These are phyloP conservation scores for Nakazawaea ernobii DNA, from an alignment of 805 yeast species.

Conservation along the genomic window DNA sequence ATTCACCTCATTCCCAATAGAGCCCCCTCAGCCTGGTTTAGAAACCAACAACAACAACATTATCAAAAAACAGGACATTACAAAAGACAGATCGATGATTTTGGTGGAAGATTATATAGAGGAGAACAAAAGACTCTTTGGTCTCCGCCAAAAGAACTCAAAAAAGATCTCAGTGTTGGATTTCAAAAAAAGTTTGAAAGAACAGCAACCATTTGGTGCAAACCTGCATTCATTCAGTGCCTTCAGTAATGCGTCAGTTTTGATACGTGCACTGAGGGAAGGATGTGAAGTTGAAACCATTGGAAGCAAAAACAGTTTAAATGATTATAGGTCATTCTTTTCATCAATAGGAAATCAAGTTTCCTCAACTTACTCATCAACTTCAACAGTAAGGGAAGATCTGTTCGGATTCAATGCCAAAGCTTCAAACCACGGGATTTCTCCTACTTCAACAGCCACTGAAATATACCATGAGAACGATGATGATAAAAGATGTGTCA, in stretches of 20 bases:
- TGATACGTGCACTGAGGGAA: neutral
- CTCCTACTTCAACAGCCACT: neutral
- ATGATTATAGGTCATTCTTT: neutral
- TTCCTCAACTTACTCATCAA: neutral
- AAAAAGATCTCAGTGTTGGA: conserved; percentile 9
- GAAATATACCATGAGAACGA: neutral
- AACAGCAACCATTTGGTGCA: neutral
- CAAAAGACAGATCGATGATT: neutral
- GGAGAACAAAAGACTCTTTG: neutral
- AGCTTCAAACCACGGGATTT: neutral
- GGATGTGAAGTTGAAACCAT: neutral
- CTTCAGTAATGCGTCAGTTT: neutral
- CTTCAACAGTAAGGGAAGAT: neutral
- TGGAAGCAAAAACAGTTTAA: neutral
- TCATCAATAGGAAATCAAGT: neutral
- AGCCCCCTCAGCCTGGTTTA: conserved; percentile 1
- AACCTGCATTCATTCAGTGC: neutral
- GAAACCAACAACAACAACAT: neutral
- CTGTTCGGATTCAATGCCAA: neutral
- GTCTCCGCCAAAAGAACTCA: neutral
- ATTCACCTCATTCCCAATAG: conserved; percentile 10
- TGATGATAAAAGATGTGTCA: conserved; percentile 2
- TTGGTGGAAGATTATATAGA: conserved; percentile 11
- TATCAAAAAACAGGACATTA: no score
- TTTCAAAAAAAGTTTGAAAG: conserved; percentile 5